Evolutionary conservation across 2,329 filamentous ascomycete genomes (phyloP).

Genomic region (Aspergillus glaucus): DNA sequence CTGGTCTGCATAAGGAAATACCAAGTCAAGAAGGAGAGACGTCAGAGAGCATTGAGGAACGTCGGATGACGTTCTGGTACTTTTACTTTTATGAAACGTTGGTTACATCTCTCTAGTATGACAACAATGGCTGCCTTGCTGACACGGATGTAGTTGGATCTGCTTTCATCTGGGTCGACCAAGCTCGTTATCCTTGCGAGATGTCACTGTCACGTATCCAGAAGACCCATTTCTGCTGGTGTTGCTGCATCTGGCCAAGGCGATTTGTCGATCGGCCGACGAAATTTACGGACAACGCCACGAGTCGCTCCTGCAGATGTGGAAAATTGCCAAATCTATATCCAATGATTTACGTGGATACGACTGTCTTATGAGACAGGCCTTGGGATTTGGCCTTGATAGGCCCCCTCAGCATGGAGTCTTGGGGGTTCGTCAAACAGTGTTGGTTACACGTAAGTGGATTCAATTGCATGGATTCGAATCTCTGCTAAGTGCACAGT

Average conservation of each 20-base stretch:
- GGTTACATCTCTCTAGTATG: slow-evolving; percentile 5
- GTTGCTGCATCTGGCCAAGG: slow-evolving; percentile 32
- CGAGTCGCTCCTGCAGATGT: slow-evolving; percentile 34
- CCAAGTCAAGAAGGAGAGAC: slow-evolving; percentile 24
- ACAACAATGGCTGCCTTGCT: background rate
- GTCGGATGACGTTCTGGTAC: slow-evolving; percentile 35
- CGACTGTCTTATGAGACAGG: slow-evolving; percentile 21
- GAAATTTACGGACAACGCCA: slow-evolving; percentile 39
- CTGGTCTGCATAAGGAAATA: slow-evolving; percentile 40
- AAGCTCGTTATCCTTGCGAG: slow-evolving; percentile 33
- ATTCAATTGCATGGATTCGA: background rate
- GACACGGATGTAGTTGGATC: slow-evolving; percentile 31
- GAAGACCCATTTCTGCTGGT: slow-evolving; percentile 35
- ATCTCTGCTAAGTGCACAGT: slow-evolving; percentile 20
- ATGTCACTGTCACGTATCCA: slow-evolving; percentile 31
- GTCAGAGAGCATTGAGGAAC: slow-evolving; percentile 30
- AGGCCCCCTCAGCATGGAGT: slow-evolving; percentile 31
- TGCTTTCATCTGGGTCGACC: slow-evolving; percentile 41
- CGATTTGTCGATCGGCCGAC: slow-evolving; percentile 36
- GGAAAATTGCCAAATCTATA: slow-evolving; percentile 29
- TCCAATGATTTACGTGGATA: slow-evolving; percentile 23
- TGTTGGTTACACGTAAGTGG: slow-evolving; percentile 35
- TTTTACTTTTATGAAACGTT: slow-evolving; percentile 42
- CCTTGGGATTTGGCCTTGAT: slow-evolving; percentile 30
- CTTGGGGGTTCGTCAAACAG: slow-evolving; percentile 36